Evolutionary conservation across 257 asterid genomes (phyloP).

Genomic region (Lycium barbarum): DNA sequence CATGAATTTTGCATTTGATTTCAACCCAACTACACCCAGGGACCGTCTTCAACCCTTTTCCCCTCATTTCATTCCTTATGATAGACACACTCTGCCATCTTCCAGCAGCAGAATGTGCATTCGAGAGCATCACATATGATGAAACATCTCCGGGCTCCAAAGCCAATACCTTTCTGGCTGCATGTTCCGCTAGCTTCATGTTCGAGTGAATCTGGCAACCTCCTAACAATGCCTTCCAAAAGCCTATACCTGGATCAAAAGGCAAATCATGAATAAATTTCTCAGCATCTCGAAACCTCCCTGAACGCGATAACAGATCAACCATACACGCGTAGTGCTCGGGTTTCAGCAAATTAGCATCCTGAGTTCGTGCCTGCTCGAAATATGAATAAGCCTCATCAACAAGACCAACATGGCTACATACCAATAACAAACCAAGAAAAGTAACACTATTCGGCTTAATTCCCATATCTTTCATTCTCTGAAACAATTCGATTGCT

Average conservation of each 20-base stretch:
- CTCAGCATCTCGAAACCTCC: conserved; percentile 72
- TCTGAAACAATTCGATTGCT: conserved; percentile 52
- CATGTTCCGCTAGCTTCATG: conserved; percentile 58
- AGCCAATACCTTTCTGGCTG: conserved; percentile 62
- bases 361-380: conserved; percentile 46
- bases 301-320: conserved; percentile 77
- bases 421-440: conserved; percentile 71
- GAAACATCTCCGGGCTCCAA: conserved; percentile 81
- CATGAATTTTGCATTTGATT: conserved; percentile 58
- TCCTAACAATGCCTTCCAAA: conserved; percentile 90
- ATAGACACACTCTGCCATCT: conserved; percentile 64
- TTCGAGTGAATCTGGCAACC: conserved; percentile 81
- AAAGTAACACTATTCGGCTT: conserved; percentile 67
- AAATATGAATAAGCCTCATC: conserved; percentile 65
- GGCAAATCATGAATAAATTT: conserved; percentile 68
- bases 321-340: conserved; percentile 91
- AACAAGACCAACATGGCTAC: conserved; percentile 74
- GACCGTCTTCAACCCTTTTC: conserved; percentile 58
- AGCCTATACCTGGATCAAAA: conserved; percentile 79
- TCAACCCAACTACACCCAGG: conserved; percentile 96
- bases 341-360: conserved; percentile 50
- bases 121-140: conserved; percentile 88
- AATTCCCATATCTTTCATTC: conserved; percentile 52
- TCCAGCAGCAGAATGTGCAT: conserved; percentile 80
- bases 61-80: conserved; percentile 65